A percentile compares a stretch with the other conserved stretches of the same genome.
phyloP scores from a whole-genome alignment of 1,284 basidiomycete species.

The Microbotryomycetes sp. region DNA sequence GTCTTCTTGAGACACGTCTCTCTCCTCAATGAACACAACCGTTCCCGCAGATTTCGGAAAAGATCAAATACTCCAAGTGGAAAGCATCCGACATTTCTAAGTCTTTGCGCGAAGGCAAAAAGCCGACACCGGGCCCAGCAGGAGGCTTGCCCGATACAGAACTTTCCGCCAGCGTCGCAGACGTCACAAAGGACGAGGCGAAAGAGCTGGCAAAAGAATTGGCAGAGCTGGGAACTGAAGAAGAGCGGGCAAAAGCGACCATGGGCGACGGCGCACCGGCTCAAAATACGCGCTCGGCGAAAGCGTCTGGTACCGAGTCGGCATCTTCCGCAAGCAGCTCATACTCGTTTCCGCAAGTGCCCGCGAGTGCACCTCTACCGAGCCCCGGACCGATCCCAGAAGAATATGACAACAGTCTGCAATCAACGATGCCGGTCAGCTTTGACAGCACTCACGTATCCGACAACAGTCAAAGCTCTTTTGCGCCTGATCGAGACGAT shows the following conservation, averaged over 20 bases:
- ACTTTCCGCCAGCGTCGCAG: neutral
- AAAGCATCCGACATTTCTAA: slow-evolving; percentile 83
- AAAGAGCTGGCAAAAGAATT: slow-evolving; percentile 25
- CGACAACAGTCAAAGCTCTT: neutral
- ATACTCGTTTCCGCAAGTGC: slow-evolving; percentile 25
- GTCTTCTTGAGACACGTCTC: slow-evolving; percentile 15
- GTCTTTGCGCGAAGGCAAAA: slow-evolving; percentile 75
- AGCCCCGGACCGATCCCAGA: neutral
- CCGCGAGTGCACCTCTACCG: slow-evolving; percentile 1
- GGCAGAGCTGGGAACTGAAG: slow-evolving; percentile 9
- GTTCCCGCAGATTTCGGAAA: slow-evolving; percentile 55
- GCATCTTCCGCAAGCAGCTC: neutral
- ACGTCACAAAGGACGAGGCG: slow-evolving; percentile 17
- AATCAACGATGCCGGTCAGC: neutral
- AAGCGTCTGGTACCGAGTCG: neutral
- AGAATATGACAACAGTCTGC: neutral
- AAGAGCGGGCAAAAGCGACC: neutral
- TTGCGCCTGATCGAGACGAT: neutral
- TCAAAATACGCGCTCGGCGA: neutral
- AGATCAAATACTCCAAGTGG: slow-evolving; percentile 85
- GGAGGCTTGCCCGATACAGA: slow-evolving; percentile 20
- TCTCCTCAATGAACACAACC: neutral
- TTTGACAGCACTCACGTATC: neutral
- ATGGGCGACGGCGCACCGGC: neutral
- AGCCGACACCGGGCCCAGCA: slow-evolving; percentile 51